Evolutionary conservation across 2,329 filamentous ascomycete genomes (phyloP).

Genomic region (Lomentospora prolificans): DNA sequence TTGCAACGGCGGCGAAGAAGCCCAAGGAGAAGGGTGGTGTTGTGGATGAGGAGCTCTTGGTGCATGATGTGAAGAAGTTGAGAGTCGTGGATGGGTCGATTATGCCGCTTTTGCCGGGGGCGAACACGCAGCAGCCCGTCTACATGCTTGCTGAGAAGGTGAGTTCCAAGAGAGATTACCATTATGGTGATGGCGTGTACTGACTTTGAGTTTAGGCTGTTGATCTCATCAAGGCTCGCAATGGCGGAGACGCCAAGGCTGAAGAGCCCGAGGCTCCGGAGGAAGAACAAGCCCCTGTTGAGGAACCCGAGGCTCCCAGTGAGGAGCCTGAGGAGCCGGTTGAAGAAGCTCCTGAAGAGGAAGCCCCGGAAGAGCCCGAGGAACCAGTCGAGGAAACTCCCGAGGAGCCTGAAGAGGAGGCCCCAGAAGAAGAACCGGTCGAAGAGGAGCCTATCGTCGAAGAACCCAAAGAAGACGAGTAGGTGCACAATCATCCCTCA

Average conservation of each 20-base stretch:
- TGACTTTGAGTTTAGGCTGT: conserved; percentile 6
- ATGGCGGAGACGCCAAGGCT: neutral
- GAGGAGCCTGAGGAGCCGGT: neutral
- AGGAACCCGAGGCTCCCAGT: neutral
- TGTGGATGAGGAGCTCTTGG: conserved; percentile 13
- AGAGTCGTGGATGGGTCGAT: conserved; percentile 13
- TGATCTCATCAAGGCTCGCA: conserved; percentile 11
- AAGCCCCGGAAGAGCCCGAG: too few relatives aligned
- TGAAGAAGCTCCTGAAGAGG: too few relatives aligned
- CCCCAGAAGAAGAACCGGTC: neutral
- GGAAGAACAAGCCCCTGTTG: neutral
- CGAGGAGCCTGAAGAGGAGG: neutral
- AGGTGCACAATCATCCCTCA: neutral
- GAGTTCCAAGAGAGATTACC: conserved; percentile 5
- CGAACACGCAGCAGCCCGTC: conserved; percentile 14
- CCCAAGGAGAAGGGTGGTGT: conserved; percentile 13
- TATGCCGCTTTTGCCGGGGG: conserved; percentile 12
- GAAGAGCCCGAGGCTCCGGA: neutral
- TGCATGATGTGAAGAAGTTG: conserved; percentile 10
- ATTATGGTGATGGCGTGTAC: too few relatives aligned
- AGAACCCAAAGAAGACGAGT: neutral
- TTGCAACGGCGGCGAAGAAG: conserved; percentile 12
- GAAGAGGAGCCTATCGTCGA: too few relatives aligned
- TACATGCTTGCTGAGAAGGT: conserved; percentile 13
- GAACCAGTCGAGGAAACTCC: neutral